Conservation (phyloP, 306 rosid species). For the Rosa multiflora region DNA sequence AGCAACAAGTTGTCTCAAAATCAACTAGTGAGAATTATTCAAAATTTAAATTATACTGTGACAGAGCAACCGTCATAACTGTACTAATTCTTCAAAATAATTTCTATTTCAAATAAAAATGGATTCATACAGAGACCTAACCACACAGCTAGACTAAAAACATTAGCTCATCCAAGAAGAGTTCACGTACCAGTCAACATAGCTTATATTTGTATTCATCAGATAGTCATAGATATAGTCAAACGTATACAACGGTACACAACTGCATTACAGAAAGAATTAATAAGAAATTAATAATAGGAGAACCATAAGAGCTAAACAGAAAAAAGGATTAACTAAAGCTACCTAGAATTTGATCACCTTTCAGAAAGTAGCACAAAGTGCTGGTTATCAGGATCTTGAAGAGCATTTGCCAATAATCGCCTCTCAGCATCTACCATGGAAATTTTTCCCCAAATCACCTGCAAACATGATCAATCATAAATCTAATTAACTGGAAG, state of each 20-base stretch:
- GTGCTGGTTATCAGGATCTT: slow-evolving; percentile 88
- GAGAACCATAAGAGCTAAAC: slow-evolving; percentile 23
- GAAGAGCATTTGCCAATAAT: slow-evolving; percentile 79
- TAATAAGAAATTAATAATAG: slow-evolving; percentile 29
- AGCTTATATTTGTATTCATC: slow-evolving; percentile 87
- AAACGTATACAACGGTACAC: slow-evolving; percentile 81
- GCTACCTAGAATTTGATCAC: slow-evolving; percentile 37
- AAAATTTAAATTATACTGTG: not conserved
- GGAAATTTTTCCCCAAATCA: slow-evolving; percentile 96
- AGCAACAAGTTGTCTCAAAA: slow-evolving; percentile 5
- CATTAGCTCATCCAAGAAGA: slow-evolving; percentile 11
- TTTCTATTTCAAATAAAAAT: not conserved
- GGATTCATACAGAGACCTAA: not conserved
- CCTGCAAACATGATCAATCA: slow-evolving; percentile 53
- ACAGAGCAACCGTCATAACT: not conserved
- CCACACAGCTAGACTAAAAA: slow-evolving; percentile 5
- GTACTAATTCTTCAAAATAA: not conserved
- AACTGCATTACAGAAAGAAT: slow-evolving; percentile 60
- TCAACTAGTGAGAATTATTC: not conserved
- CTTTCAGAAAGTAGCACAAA: slow-evolving; percentile 97
- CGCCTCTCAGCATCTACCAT: slow-evolving; percentile 99
- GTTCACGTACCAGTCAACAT: slow-evolving; percentile 77
- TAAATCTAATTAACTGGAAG: slow-evolving; percentile 16
- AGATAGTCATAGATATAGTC: slow-evolving; percentile 76
- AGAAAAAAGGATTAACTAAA: slow-evolving; percentile 20